Conservation (phyloP, 2,329 filamentous ascomycete species). For the Alternaria brassicicola region DNA sequence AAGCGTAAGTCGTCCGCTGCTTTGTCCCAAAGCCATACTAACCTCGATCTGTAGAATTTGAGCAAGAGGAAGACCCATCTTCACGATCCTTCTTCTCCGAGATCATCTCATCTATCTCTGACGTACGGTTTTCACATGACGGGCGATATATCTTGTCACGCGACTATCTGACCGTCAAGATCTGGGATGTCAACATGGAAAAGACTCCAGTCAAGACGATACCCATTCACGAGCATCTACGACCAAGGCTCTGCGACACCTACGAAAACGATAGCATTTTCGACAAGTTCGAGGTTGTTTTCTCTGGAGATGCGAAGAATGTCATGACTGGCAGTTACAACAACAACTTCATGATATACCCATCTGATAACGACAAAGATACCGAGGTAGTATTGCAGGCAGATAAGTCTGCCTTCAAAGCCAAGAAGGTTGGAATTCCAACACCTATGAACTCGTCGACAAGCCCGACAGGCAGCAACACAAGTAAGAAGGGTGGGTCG, state of each 20-base stretch:
- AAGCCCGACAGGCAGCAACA: conserved; percentile 70
- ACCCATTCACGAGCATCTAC: conserved; percentile 95
- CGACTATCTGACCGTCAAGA: conserved; percentile 98
- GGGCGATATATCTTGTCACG: conserved; percentile 96
- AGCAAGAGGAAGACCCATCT: conserved; percentile 96
- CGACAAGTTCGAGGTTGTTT: conserved; percentile 99
- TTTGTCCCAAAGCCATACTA: conserved; percentile 1
- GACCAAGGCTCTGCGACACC: conserved; percentile 92
- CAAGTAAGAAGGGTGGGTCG: conserved; percentile 84
- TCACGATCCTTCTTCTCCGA: conserved; percentile 99
- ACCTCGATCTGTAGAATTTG: conserved; percentile 72
- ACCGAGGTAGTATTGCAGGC: conserved; percentile 97
- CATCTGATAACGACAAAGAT: conserved; percentile 92
- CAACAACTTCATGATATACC: conserved; percentile 99
- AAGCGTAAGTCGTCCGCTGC: conserved; percentile 74
- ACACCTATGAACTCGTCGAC: conserved; percentile 90
- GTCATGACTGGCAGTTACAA: conserved; percentile 99
- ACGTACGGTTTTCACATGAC: conserved; percentile 96
- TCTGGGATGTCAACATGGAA: conserved; percentile 99
- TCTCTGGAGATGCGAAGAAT: conserved; percentile 97
- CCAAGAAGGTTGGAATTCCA: conserved; percentile 98
- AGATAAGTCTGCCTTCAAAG: conserved; percentile 99
- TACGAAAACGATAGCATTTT: conserved; percentile 99
- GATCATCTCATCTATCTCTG: conserved; percentile 98
- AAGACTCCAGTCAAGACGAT: conserved; percentile 97